Conservation (phyloP, 345 rosid species). For the Gossypioides kirkii region DNA sequence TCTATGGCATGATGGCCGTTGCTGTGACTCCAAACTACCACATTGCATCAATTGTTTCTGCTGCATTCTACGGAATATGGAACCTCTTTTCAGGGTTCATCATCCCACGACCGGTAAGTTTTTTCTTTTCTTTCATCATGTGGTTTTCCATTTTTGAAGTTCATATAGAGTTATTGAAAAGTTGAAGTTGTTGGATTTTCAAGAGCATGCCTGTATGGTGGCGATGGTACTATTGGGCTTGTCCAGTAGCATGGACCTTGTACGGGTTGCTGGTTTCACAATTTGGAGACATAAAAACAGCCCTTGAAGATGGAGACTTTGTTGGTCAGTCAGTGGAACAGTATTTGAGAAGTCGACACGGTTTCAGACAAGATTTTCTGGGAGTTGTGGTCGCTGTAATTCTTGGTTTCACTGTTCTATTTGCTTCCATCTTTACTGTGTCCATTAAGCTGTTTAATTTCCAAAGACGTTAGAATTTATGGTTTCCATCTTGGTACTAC, state of each 20-base stretch:
- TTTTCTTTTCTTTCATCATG: background rate
- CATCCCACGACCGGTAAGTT: constrained; percentile 51
- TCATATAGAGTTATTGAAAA: background rate
- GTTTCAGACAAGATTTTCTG: constrained; percentile 17
- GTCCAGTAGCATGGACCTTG: constrained; percentile 47
- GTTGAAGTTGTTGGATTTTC: background rate
- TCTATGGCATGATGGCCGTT: constrained; percentile 65
- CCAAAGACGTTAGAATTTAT: constrained; percentile 20
- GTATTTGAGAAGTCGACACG: constrained; percentile 10
- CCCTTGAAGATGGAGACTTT: background rate
- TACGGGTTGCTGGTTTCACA: constrained; percentile 45
- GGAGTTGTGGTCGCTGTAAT: constrained; percentile 6
- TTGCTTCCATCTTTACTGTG: constrained; percentile 16
- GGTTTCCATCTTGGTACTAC: too few species aligned
- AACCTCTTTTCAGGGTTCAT: constrained; percentile 61
- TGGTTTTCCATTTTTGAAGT: background rate
- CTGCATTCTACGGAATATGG: constrained; percentile 52
- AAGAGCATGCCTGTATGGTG: constrained; percentile 21
- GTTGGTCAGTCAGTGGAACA: constrained; percentile 11
- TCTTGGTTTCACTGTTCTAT: constrained; percentile 13
- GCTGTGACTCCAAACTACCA: constrained; percentile 63
- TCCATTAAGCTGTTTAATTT: constrained; percentile 19
- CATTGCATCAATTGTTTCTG: constrained; percentile 49
- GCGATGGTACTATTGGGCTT: constrained; percentile 44
- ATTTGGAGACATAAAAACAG: constrained; percentile 24